A percentile compares a stretch with the other conserved stretches of the same genome.
Conservation (phyloP, 108 stramenopile genomes). For the Nitzschia inconspicua region DNA sequence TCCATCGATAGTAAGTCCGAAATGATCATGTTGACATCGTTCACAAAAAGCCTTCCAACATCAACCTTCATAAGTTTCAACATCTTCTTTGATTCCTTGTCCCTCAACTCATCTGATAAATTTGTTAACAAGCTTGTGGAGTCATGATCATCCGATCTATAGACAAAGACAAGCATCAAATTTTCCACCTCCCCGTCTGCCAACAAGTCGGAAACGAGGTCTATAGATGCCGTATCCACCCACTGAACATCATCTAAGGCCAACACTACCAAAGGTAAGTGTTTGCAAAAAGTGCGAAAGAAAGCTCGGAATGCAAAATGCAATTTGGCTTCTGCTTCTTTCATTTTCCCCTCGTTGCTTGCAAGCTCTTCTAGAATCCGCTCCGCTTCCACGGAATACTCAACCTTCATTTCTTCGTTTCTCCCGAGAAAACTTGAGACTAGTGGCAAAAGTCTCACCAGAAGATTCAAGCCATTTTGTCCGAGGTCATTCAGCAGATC, state of each 20-base stretch:
- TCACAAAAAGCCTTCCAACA: too few relatives aligned
- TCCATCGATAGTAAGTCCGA: not conserved
- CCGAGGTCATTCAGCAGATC: too few relatives aligned
- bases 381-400: too few relatives aligned
- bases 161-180: constrained; percentile 12
- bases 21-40: constrained; percentile 9
- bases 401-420: too few relatives aligned
- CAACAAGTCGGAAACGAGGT: constrained; percentile 28
- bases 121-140: not conserved
- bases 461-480: too few relatives aligned
- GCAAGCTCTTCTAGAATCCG: not conserved
- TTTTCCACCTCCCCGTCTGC: constrained; percentile 6
- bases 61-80: too few relatives aligned
- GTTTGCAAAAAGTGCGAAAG: too few relatives aligned
- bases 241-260: constrained; percentile 63
- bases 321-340: too few relatives aligned
- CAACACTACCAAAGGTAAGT: constrained; percentile 16
- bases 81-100: not conserved
- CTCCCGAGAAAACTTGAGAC: too few relatives aligned
- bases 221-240: constrained; percentile 47
- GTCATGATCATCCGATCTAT: constrained; percentile 14
- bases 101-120: not conserved
- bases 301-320: constrained; percentile 6
- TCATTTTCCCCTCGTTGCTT: not conserved
- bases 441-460: too few relatives aligned